Percentiles rank a stretch among this genome's conserved stretches.
These are phyloP conservation scores for Cicer pinnatifidum DNA, from an alignment of 306 rosid genomes.

Conservation along the genomic window DNA sequence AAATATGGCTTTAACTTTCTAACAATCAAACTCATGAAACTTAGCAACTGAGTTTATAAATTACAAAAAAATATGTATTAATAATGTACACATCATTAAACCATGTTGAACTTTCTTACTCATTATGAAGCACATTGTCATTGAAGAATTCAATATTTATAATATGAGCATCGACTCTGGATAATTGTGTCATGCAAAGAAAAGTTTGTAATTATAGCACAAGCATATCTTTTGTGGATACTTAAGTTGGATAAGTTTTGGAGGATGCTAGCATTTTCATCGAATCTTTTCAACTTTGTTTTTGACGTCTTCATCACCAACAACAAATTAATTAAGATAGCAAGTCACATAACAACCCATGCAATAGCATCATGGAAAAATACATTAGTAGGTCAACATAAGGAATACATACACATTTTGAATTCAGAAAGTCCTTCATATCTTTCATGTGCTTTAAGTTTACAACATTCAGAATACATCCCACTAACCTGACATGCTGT, in stretches of 20 bases:
- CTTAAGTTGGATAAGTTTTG: conserved; percentile 23
- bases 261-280: conserved; percentile 8
- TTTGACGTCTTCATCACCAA: background rate
- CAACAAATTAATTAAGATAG: conserved; percentile 14
- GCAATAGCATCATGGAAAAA: conserved; percentile 32
- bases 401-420: conserved; percentile 12
- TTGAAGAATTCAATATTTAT: conserved; percentile 29
- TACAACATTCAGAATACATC: conserved; percentile 35
- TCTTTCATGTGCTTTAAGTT: conserved; percentile 36
- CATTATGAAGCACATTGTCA: conserved; percentile 36
- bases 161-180: conserved; percentile 27
- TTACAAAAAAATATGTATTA: conserved; percentile 27
- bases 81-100: conserved; percentile 11
- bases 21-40: conserved; percentile 50
- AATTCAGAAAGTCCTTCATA: conserved; percentile 29
- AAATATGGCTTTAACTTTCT: conserved; percentile 92
- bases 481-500: conserved; percentile 67
- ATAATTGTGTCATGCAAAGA: conserved; percentile 14
- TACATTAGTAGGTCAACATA: conserved; percentile 26
- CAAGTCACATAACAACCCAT: conserved; percentile 28
- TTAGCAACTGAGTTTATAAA: conserved; percentile 40
- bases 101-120: background rate
- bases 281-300: conserved; percentile 10
- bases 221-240: conserved; percentile 29
- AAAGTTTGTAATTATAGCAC: conserved; percentile 34